These are phyloP conservation scores for Penicillium glabrum DNA, from an alignment of 2,329 filamentous ascomycete species.

Conservation along the genomic window DNA sequence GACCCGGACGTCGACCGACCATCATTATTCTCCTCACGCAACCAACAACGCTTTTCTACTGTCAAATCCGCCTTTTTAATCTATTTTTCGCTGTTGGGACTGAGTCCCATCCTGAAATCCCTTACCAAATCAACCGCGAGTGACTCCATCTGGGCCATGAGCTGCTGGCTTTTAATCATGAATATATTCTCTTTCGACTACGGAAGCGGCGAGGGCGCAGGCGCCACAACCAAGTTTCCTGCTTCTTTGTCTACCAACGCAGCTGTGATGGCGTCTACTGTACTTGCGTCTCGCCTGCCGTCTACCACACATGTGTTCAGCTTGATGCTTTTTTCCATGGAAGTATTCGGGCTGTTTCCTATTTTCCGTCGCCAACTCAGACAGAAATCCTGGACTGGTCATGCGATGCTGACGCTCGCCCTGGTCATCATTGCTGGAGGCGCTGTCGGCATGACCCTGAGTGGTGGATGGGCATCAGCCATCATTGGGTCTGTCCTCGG, in stretches of 20 bases:
- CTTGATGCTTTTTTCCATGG: constrained; percentile 91
- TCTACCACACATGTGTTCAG: constrained; percentile 94
- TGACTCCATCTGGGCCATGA: constrained; percentile 97
- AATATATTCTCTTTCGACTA: constrained; percentile 99
- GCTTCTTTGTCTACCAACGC: constrained; percentile 85
- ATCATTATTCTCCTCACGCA: constrained; percentile 51
- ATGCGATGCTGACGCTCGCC: constrained; percentile 71
- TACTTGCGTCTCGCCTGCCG: constrained; percentile 84
- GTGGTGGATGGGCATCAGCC: constrained; percentile 54
- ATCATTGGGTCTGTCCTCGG: constrained; percentile 75
- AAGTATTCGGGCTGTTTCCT: constrained; percentile 96
- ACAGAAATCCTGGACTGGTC: constrained; percentile 77
- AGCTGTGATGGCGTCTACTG: constrained; percentile 92
- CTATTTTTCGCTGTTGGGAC: constrained; percentile 84
- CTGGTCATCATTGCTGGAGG: constrained; percentile 78
- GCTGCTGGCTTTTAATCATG: constrained; percentile 86
- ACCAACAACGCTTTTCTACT: constrained; percentile 69
- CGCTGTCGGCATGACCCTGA: constrained; percentile 66
- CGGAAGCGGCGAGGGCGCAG: constrained; percentile 57
- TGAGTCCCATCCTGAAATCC: constrained; percentile 94
- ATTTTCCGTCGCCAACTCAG: constrained; percentile 89
- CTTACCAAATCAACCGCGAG: constrained; percentile 89
- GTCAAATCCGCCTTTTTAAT: constrained; percentile 91
- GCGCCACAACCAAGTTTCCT: constrained; percentile 51
- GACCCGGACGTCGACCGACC: constrained; percentile 24